Evolutionary conservation across 2,329 filamentous ascomycete species (phyloP).

Genomic region (Fusarium drepaniforme): DNA sequence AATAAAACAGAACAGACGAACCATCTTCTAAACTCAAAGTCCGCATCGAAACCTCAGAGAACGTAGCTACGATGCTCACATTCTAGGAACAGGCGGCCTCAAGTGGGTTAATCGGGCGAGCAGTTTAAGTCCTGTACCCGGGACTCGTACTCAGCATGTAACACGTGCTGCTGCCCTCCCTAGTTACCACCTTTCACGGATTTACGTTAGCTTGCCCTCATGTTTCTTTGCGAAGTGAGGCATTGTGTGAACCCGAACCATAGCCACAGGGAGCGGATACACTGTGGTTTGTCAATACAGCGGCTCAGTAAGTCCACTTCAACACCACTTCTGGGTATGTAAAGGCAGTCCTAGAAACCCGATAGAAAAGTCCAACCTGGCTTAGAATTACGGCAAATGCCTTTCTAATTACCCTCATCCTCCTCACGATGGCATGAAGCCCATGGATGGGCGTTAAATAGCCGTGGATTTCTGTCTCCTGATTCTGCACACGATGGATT

Average conservation of each 20-base stretch:
- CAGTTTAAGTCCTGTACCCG: not conserved
- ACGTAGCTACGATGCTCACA: not conserved
- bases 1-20: not conserved
- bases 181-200: not conserved
- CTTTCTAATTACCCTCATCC: not conserved
- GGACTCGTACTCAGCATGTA: not conserved
- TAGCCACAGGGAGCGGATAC: not conserved
- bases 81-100: not conserved
- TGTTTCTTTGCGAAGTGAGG: not conserved
- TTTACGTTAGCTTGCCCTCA: too few species aligned
- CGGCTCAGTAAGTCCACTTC: not conserved
- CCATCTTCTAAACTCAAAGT: not conserved
- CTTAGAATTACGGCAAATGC: too few species aligned
- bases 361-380: not conserved
- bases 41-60: not conserved
- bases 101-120: not conserved
- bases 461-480: not conserved
- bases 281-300: not conserved
- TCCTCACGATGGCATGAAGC: not conserved
- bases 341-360: not conserved
- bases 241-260: not conserved
- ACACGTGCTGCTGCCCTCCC: not conserved
- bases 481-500: not conserved
- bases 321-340: not conserved
- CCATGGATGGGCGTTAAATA: not conserved